Percentiles rank a stretch among this genome's conserved stretches.
Conservation (phyloP, 345 rosid species). For the Gossypium stocksii region DNA sequence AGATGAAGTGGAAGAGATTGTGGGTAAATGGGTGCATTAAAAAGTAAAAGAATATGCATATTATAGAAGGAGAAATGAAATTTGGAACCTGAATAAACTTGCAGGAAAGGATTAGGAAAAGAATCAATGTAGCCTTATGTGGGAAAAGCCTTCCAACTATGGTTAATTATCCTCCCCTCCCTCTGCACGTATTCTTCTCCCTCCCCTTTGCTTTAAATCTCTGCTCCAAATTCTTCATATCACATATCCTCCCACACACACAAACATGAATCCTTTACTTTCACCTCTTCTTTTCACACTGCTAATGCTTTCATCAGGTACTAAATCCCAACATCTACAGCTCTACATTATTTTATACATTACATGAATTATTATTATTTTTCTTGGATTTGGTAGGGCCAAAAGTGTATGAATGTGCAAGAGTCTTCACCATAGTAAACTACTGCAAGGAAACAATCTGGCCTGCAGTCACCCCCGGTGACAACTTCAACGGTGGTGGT, state of each 20-base stretch:
- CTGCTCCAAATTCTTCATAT: neutral
- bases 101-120: conserved; percentile 36
- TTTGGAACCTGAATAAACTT: conserved; percentile 44
- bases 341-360: too few relatives aligned
- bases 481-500: conserved; percentile 50
- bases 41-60: neutral
- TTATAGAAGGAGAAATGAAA: neutral
- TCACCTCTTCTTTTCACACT: conserved; percentile 29
- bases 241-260: neutral
- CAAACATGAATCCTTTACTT: conserved; percentile 11
- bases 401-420: conserved; percentile 31
- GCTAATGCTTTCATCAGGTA: conserved; percentile 42
- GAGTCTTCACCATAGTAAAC: conserved; percentile 71
- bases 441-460: conserved; percentile 63
- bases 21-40: neutral
- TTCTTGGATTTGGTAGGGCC: conserved; percentile 32
- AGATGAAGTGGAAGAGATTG: neutral
- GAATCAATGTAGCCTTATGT: conserved; percentile 33
- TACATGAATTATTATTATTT: neutral
- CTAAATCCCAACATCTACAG: neutral
- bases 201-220: conserved; percentile 20
- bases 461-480: conserved; percentile 74
- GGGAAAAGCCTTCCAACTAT: conserved; percentile 8
- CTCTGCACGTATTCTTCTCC: conserved; percentile 43
- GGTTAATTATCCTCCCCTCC: conserved; percentile 13